Evolutionary conservation across 306 rosid species (phyloP).

Genomic region (Fagus sylvatica): DNA sequence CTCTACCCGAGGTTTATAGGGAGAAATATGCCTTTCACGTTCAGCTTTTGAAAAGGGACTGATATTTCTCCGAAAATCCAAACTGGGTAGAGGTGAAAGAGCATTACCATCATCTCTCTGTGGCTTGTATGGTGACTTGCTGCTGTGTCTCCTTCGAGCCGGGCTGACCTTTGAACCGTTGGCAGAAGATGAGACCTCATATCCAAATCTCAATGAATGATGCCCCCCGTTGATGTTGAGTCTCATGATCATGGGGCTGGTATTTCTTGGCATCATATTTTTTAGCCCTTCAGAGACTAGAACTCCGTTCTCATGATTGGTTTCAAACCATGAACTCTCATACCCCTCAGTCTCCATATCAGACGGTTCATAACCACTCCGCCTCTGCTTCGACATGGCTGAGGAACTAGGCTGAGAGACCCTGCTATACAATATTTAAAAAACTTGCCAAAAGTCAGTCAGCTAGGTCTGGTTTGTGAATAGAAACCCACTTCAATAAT

Average conservation of each 20-base stretch:
- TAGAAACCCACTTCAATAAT: not conserved
- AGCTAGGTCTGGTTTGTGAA: not conserved
- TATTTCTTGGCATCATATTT: constrained; percentile 21
- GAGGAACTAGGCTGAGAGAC: constrained; percentile 30
- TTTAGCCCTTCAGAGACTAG: constrained; percentile 32
- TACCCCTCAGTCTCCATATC: constrained; percentile 79
- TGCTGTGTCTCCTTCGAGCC: constrained; percentile 43
- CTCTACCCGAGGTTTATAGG: constrained; percentile 29
- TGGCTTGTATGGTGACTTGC: constrained; percentile 66
- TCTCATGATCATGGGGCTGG: constrained; percentile 23
- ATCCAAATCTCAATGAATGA: constrained; percentile 42
- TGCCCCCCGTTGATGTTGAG: constrained; percentile 41
- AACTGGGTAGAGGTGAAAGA: constrained; percentile 22
- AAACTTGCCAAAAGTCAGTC: constrained; percentile 1
- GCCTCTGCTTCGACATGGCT: constrained; percentile 46
- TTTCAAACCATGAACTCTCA: constrained; percentile 54
- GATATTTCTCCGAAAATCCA: constrained; percentile 36
- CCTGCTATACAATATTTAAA: constrained; percentile 12
- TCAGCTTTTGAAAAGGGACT: constrained; percentile 59
- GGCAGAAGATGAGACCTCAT: constrained; percentile 31
- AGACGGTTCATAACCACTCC: constrained; percentile 90
- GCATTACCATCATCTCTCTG: constrained; percentile 27
- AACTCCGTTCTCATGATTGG: constrained; percentile 25
- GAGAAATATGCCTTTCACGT: constrained; percentile 45
- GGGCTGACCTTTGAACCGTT: constrained; percentile 12